These are phyloP conservation scores for Anethum foeniculum DNA, from an alignment of 140 eudicot species.

Conservation along the genomic window DNA sequence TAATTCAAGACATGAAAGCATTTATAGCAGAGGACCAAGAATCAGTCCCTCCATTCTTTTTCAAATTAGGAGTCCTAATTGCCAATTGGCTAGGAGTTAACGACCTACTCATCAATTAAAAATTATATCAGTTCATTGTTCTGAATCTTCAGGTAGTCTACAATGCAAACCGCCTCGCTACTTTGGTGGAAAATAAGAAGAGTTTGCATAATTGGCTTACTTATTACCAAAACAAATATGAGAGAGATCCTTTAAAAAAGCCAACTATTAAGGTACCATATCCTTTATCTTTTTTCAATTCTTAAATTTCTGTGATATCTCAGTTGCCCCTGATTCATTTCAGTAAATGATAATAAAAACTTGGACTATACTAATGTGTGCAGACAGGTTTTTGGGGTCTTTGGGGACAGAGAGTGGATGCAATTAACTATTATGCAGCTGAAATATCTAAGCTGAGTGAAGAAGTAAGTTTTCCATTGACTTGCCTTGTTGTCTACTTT, in stretches of 20 bases:
- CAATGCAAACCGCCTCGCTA: constrained; percentile 79
- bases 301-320: neutral
- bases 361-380: constrained; percentile 19
- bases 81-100: neutral
- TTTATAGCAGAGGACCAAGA: too few species aligned
- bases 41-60: too few species aligned
- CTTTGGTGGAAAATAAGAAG: constrained; percentile 66
- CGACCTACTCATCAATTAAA: neutral
- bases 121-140: neutral
- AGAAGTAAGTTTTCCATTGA: constrained; percentile 48
- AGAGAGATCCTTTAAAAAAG: constrained; percentile 52
- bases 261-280: constrained; percentile 68
- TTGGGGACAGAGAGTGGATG: constrained; percentile 78
- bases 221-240: constrained; percentile 68
- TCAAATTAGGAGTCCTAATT: too few species aligned
- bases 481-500: neutral
- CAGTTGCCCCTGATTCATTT: neutral
- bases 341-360: neutral
- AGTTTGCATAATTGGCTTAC: constrained; percentile 64
- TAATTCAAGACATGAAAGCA: neutral
- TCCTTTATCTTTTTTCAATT: neutral
- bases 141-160: constrained; percentile 53
- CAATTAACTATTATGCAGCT: constrained; percentile 58
- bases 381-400: constrained; percentile 98
- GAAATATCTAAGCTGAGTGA: constrained; percentile 52